These are phyloP conservation scores for Metschnikowia borealis DNA, from an alignment of 805 yeast genomes.

Conservation along the genomic window DNA sequence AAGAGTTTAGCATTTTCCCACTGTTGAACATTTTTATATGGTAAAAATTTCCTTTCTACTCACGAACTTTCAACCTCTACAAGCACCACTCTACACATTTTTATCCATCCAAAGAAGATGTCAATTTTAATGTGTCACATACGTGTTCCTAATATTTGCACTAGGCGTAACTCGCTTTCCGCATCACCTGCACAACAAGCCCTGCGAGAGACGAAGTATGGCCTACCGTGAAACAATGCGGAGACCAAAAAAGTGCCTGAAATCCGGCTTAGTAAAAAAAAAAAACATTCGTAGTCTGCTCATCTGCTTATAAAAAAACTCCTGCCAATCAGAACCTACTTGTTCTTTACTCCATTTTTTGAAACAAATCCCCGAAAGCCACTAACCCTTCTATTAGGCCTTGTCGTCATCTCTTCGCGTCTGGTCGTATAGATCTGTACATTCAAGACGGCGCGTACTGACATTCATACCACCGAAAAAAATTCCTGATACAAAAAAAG, in stretches of 20 bases:
- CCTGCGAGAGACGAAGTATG: background rate
- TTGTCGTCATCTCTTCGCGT: background rate
- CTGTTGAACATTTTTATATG: no score
- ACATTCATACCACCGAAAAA: slow-evolving; percentile 2
- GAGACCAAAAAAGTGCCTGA: background rate
- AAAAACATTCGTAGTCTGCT: background rate
- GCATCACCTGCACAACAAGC: background rate
- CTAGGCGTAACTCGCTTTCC: background rate
- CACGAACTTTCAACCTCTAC: no score
- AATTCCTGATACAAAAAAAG: slow-evolving; percentile 3
- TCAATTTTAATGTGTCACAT: no score
- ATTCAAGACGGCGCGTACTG: slow-evolving; percentile 2
- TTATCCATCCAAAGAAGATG: no score
- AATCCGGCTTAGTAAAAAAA: background rate
- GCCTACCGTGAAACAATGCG: background rate
- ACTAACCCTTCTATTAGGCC: background rate
- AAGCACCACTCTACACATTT: no score
- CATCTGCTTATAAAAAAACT: background rate
- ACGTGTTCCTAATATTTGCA: background rate
- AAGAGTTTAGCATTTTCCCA: no score
- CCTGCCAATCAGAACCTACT: background rate
- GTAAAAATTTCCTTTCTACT: no score
- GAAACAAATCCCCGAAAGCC: background rate
- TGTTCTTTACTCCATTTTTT: background rate
- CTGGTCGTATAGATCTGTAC: slow-evolving; percentile 1